Evolutionary conservation across 768 basidiomycete species (phyloP).

Genomic region (Amanita exitialis): DNA sequence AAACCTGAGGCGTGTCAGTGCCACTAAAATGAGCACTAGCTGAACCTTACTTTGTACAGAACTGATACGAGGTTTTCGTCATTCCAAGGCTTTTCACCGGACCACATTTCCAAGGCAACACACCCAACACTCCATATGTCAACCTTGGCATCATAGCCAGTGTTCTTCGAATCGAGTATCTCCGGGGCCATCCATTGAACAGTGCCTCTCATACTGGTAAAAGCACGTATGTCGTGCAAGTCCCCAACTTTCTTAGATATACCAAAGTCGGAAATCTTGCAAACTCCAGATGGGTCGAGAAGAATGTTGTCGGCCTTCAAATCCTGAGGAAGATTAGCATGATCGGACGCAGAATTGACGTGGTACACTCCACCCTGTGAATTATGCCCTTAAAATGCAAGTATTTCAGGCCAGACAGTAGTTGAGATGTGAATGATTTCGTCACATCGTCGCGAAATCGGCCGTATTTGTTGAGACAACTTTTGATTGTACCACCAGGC

Average conservation of each 20-base stretch:
- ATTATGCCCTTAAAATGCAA: conserved; percentile 79
- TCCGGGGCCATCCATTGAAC: conserved; percentile 97
- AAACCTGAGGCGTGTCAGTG: conserved; percentile 35
- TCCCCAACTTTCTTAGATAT: conserved; percentile 88
- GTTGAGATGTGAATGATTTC: conserved; percentile 79
- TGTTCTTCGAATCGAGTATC: conserved; percentile 55
- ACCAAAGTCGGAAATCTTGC: conserved; percentile 96
- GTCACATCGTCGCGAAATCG: conserved; percentile 79
- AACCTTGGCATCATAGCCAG: conserved; percentile 87
- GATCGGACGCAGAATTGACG: neutral
- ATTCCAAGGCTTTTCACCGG: conserved; percentile 82
- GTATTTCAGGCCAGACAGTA: conserved; percentile 79
- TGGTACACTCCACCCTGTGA: conserved; percentile 50
- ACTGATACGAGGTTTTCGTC: conserved; percentile 66
- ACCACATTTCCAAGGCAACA: conserved; percentile 93
- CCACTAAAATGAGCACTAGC: neutral
- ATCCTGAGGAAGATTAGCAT: conserved; percentile 38
- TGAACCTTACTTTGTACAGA: conserved; percentile 59
- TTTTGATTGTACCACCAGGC: conserved; percentile 85
- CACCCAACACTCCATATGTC: conserved; percentile 97
- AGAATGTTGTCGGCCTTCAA: conserved; percentile 94
- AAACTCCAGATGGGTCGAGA: conserved; percentile 72
- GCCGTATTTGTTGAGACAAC: conserved; percentile 68
- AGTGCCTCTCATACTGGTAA: conserved; percentile 81
- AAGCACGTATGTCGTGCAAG: conserved; percentile 44